Conservation (phyloP, 2,329 filamentous ascomycete genomes). For the Xylaria sp. region DNA sequence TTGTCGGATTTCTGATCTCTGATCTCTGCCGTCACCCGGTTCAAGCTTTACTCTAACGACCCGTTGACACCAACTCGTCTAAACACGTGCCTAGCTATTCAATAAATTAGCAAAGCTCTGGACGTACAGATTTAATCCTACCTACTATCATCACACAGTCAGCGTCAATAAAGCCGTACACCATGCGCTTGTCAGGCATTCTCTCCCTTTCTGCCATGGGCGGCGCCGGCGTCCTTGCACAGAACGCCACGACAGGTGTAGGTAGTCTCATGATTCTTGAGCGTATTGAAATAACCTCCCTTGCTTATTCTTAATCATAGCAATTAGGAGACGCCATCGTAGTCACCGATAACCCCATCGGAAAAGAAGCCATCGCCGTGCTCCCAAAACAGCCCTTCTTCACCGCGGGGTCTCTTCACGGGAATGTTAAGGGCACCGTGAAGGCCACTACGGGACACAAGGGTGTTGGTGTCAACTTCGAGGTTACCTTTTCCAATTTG, state of each 20-base stretch:
- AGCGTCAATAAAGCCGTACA: conserved; percentile 19
- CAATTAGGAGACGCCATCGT: conserved; percentile 62
- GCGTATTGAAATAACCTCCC: background rate
- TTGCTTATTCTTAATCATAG: conserved; percentile 44
- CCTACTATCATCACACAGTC: background rate
- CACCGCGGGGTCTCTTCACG: conserved; percentile 58
- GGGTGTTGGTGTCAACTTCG: conserved; percentile 66
- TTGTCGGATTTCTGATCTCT: background rate
- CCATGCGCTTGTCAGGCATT: conserved; percentile 47
- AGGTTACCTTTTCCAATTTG: conserved; percentile 67
- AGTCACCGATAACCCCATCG: conserved; percentile 66
- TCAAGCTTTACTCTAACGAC: background rate
- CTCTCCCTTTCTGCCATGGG: conserved; percentile 44
- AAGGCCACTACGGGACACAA: conserved; percentile 58
- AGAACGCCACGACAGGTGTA: conserved; percentile 46
- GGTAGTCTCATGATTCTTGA: conserved; percentile 24
- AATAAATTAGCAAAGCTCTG: background rate
- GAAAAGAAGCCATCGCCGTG: conserved; percentile 64
- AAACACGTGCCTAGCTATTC: background rate
- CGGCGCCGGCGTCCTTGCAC: conserved; percentile 44
- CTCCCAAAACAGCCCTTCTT: conserved; percentile 67
- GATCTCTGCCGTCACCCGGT: background rate
- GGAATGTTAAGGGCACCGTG: conserved; percentile 67
- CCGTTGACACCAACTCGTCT: background rate
- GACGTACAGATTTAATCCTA: background rate